Percentiles rank a stretch among this genome's conserved stretches.
Conservation (phyloP, 2,329 filamentous ascomycete genomes). For the Aspergillus pseudotamarii region DNA sequence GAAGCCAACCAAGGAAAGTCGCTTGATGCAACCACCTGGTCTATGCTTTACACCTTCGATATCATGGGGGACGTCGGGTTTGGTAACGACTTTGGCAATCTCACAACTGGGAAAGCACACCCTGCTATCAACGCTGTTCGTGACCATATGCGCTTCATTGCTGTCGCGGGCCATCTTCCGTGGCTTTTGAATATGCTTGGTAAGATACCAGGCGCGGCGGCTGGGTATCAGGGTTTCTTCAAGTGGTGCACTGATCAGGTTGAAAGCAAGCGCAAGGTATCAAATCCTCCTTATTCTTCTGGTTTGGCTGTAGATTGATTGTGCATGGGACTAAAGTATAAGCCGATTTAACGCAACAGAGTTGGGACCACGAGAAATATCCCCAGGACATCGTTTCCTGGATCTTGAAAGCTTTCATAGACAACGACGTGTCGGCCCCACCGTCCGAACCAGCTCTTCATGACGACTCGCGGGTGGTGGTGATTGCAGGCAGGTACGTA, state of each 20-base stretch:
- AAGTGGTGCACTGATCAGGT: background rate
- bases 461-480: slow-evolving; percentile 19
- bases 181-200: slow-evolving; percentile 11
- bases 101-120: slow-evolving; percentile 21
- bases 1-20: background rate
- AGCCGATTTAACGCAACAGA: background rate
- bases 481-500: slow-evolving; percentile 19
- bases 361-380: slow-evolving; percentile 9
- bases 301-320: background rate
- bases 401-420: slow-evolving; percentile 18
- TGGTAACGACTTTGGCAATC: slow-evolving; percentile 39
- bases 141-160: slow-evolving; percentile 19
- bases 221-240: background rate
- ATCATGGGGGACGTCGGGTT: slow-evolving; percentile 49
- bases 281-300: too few species aligned
- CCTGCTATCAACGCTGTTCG: slow-evolving; percentile 20
- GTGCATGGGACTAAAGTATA: background rate
- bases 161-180: slow-evolving; percentile 16
- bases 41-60: slow-evolving; percentile 43
- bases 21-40: slow-evolving; percentile 33
- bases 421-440: slow-evolving; percentile 18
- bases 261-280: background rate
- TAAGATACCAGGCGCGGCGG: background rate
- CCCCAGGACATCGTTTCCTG: slow-evolving; percentile 22
- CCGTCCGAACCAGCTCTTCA: slow-evolving; percentile 14